Percentiles rank a stretch among this genome's conserved stretches.
These are phyloP conservation scores for Solanum rostratum DNA, from an alignment of 257 asterid species.

Conservation along the genomic window DNA sequence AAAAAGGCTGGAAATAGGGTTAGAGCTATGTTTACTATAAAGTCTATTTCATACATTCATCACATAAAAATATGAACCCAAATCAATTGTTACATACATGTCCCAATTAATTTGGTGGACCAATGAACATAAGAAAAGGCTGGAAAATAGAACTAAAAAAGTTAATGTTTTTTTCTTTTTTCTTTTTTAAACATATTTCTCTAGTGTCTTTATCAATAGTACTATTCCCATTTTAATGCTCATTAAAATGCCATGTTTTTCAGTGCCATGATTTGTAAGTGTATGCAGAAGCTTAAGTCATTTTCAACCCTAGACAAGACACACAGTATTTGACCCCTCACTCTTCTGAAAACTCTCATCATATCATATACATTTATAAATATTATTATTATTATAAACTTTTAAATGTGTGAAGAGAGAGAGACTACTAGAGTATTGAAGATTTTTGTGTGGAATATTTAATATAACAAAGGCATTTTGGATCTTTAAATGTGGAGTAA, in stretches of 20 bases:
- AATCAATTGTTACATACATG: not conserved
- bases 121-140: slow-evolving; percentile 2
- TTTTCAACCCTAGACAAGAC: slow-evolving; percentile 22
- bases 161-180: slow-evolving; percentile 3
- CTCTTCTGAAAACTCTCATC: slow-evolving; percentile 12
- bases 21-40: not conserved
- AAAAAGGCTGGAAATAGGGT: not conserved
- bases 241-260: slow-evolving; percentile 30
- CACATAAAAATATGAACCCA: slow-evolving; percentile 8
- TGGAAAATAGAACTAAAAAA: slow-evolving; percentile 22
- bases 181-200: not conserved
- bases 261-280: slow-evolving; percentile 41
- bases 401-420: not conserved
- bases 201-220: slow-evolving; percentile 21
- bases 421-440: not conserved
- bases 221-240: slow-evolving; percentile 21
- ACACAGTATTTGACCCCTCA: slow-evolving; percentile 15
- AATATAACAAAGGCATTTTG: not conserved
- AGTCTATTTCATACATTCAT: slow-evolving; percentile 1
- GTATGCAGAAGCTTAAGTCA: slow-evolving; percentile 25
- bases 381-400: too few relatives aligned
- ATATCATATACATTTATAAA: not conserved
- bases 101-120: not conserved
- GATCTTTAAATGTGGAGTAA: not conserved
- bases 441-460: too few relatives aligned